Evolutionary conservation across 371 early-diverging fungal species (phyloP), one percentile per base, ranked within the genome.

Genomic region (Mucor racemosus): DNA sequence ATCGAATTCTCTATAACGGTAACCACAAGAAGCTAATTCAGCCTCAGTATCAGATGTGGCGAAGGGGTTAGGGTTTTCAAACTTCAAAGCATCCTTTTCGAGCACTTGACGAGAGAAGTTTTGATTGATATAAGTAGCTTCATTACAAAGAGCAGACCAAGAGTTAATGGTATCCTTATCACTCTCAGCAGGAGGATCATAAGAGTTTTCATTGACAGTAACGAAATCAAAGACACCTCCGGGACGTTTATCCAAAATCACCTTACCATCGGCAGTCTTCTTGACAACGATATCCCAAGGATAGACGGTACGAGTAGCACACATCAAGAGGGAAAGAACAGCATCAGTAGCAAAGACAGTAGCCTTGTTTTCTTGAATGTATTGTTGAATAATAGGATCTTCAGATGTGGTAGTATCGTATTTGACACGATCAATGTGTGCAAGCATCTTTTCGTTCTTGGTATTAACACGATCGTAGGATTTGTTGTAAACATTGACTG

Each of bases 251-350:
- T 99, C 99, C 62, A 99, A 83, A 76, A 91, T 89, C 46, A 99
- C 84, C 78, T 90, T 89, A 31, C 73, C 73, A 78, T 94, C 87
- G 67, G 88, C 95, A 33, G 87, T 84, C 73, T 96, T 94, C 75
- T 90, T 94, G 68, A 97, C 88, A 35, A 98, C 89, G 58, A 99
- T 88, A 67, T 99, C 99, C 97, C 97, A 99, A 19, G 97, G 94
- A 76, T 95, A 94, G 38, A 95, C 91, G 15, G 97, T 92, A 66
- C 96, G 91, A 15, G 95, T 86, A 13, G 96, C 85, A 69, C 94
- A 92, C 98, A 99, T 98, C 60, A 99, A 86, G 17, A 95, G 85
- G 17, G 97, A 87, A 35, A 98, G 80, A 26, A 98, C 91, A 50
- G 88, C 77, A 77, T 96, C 98, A 8, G 98, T 97, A 58, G 96